Evolutionary conservation across 768 basidiomycete genomes (phyloP), one percentile per base, ranked within the genome.

Genomic region (Suillus placidus): DNA sequence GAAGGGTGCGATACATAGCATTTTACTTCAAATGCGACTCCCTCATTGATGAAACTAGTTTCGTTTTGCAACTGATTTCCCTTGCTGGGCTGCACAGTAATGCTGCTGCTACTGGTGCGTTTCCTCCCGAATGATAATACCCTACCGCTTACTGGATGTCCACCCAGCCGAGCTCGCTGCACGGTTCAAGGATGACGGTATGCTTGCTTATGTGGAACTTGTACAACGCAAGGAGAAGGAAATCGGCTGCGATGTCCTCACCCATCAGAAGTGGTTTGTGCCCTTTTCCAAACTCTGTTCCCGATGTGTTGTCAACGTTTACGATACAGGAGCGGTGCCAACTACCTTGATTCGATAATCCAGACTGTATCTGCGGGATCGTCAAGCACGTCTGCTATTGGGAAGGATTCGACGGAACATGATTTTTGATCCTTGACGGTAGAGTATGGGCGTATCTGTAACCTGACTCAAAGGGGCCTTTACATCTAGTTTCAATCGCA

Each of bases 161-260:
- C 18, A n/a, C 37, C 7, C 70, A 90, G 93, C 89, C 60, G 93
- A 96, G 74, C 86, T 97, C 32, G 88, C 95, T 30, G 80, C 84
- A 23, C 84, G 85, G 26, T 97, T 86, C 83, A 91, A 93, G 80
- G 85, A 87, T 32, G 93, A 96, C 55, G 94, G 94, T 55, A 95
- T 97, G 92, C 85, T 94, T 38, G 95, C 95, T 30, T 97, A 97
- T 76, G 94, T 95, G 56, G 85, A 95, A 66, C 86, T 94, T 23
- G 86, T 96, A 60, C 94, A 97, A 73, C 82, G 87, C 68, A 94
- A 92, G 76, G 94, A 97, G 78, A 92, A 90, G 77, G 93, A 90
- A 71, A 86, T 95, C 60, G 91, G 91, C 40, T 92, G 91, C 66
- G 94, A 97, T 74, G 94, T 97, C 38, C 81, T 96, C 56, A 97